Evolutionary conservation across 164 flowering plant genomes (phyloP), one percentile per base, ranked within the genome.

Genomic region (Tetracentron sinense): DNA sequence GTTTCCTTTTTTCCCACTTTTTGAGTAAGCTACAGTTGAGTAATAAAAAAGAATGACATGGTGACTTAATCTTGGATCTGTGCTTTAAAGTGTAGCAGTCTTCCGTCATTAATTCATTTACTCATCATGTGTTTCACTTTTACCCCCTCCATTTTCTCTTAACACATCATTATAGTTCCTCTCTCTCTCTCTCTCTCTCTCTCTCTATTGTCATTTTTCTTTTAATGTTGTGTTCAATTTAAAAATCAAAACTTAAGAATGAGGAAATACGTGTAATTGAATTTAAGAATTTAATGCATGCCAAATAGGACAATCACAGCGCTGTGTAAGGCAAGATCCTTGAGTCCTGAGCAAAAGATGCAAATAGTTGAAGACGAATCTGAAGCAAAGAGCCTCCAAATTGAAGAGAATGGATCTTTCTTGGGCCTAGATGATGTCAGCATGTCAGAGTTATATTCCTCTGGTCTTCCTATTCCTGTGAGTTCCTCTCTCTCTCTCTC

Each of bases 341-440:
- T 94, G 83, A 85, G 76, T 62, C 98, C 87, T 58, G 98, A 94
- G 78, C 98, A 94, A 85, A 94, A 89, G 84, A 89, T 87, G 64
- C 84, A 73, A 69, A 76, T 90, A 51, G 84, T 81, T 64, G 96
- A 89, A 72, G 94, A 85, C 74, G 94, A 90, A 67, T 78, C 88
- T 49, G 92, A 81, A 63, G 44, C 74, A 42, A 87, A 82, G 74
- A 71, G 60, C 74, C 83, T 90, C 29, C 86, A 77, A 65, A 66
- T 72, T 53, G 98, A 90, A 69, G 98, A 90, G 77, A 81, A 80
- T 73, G 97, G 92, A 31, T 69, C 88, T n/a, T 82, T 87, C 64
- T 68, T 90, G 75, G 96, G 74, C 33, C 71, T 75, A 53, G 94
- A 86, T 74, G 97, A 90, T 72, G 89, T 85, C 54, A 78, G 64